Conservation (phyloP, 371 early-diverging fungal genomes). For the Mortierella sp. region DNA sequence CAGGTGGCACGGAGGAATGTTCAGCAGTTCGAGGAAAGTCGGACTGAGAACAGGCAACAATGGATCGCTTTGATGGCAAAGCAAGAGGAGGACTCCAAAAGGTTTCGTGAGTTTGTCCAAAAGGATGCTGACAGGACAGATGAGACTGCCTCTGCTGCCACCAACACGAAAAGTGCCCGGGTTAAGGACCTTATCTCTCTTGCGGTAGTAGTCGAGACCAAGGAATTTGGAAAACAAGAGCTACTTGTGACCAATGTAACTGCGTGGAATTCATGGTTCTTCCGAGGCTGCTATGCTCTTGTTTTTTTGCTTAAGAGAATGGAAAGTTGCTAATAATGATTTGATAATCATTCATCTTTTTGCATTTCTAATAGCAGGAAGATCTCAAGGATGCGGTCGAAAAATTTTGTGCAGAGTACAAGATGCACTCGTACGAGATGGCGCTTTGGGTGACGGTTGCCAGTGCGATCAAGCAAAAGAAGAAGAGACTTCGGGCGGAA, state of each 20-base stretch:
- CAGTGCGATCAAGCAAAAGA: constrained; percentile 30
- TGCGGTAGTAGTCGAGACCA: constrained; percentile 26
- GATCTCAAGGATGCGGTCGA: constrained; percentile 28
- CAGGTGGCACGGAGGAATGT: constrained; percentile 12
- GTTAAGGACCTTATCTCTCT: constrained; percentile 15
- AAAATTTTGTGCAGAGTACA: constrained; percentile 23
- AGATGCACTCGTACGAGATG: constrained; percentile 40
- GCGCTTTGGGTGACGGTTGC: constrained; percentile 39
- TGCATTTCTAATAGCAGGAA: constrained; percentile 14
- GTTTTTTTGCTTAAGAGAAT: background rate
- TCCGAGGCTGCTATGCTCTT: background rate
- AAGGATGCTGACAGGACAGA: background rate
- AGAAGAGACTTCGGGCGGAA: constrained; percentile 17
- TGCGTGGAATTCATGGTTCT: no score
- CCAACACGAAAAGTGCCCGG: background rate
- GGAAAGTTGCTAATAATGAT: background rate
- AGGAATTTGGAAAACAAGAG: constrained; percentile 31
- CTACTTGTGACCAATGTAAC: constrained; percentile 32
- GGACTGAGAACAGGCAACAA: constrained; percentile 2
- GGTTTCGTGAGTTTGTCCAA: constrained; percentile 22
- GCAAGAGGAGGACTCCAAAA: constrained; percentile 25
- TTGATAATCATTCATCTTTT: background rate
- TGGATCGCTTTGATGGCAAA: constrained; percentile 30
- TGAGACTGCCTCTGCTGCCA: background rate
- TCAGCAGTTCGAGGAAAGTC: constrained; percentile 20